Conservation (phyloP, 345 rosid species). For the Odontarrhena argentea region DNA sequence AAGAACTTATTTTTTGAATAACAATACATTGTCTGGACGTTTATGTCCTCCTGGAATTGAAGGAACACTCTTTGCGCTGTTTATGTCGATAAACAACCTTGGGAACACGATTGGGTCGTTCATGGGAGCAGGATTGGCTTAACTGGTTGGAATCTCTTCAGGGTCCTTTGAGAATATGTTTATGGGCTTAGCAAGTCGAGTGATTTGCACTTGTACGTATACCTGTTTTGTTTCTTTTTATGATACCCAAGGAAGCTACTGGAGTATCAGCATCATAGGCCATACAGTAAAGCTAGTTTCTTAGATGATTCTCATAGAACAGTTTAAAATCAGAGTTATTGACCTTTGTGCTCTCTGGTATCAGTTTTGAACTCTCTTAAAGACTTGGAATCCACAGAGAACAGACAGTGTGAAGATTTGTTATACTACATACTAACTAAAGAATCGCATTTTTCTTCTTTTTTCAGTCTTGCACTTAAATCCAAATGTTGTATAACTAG, state of each 20-base stretch:
- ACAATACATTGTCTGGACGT: constrained; percentile 66
- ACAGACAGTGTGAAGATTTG: background rate
- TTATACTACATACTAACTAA: constrained; percentile 2
- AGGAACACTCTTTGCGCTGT: constrained; percentile 94
- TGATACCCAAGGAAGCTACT: constrained; percentile 92
- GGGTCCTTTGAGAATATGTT: constrained; percentile 85
- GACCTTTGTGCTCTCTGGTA: background rate
- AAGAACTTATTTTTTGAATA: no score
- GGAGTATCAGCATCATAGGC: constrained; percentile 64
- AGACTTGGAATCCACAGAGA: background rate
- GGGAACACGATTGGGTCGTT: constrained; percentile 88
- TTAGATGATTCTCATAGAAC: constrained; percentile 7
- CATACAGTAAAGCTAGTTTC: background rate
- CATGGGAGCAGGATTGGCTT: constrained; percentile 88
- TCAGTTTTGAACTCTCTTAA: background rate
- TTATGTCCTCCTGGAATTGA: constrained; percentile 95
- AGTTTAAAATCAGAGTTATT: background rate
- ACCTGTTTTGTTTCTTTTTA: constrained; percentile 69
- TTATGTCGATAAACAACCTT: constrained; percentile 91
- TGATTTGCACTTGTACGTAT: constrained; percentile 74
- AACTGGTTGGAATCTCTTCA: constrained; percentile 71
- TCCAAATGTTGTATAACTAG: no score
- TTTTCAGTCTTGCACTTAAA: background rate
- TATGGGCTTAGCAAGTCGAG: constrained; percentile 68
- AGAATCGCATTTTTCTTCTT: background rate